phyloP scores from a whole-genome alignment of 129 eudicot genomes.

The Pseudognaphalium luteoalbum region DNA sequence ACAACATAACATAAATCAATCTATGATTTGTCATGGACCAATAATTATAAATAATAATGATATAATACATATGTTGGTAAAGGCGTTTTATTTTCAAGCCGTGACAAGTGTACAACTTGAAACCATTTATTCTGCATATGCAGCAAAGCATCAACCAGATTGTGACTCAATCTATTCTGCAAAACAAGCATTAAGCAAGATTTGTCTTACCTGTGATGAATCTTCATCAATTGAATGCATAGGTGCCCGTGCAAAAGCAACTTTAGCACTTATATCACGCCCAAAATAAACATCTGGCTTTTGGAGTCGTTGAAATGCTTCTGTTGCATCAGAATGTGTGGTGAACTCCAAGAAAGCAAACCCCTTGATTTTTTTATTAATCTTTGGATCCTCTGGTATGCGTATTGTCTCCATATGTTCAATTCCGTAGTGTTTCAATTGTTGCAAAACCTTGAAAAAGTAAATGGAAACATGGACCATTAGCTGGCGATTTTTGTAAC shows the following conservation, averaged over 20 bases:
- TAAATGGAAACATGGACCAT: slow-evolving; percentile 10
- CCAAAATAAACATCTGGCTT: slow-evolving; percentile 53
- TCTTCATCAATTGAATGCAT: slow-evolving; percentile 32
- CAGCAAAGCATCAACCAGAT: neutral
- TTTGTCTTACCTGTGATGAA: slow-evolving; percentile 30
- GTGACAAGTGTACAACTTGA: neutral
- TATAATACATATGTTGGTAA: neutral
- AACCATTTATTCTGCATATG: neutral
- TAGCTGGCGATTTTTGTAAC: slow-evolving; percentile 14
- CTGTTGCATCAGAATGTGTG: slow-evolving; percentile 45
- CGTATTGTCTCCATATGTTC: slow-evolving; percentile 33
- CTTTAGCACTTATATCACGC: slow-evolving; percentile 45
- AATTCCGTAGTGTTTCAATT: slow-evolving; percentile 39
- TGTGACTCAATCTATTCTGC: neutral
- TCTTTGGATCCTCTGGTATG: slow-evolving; percentile 35
- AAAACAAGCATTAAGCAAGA: neutral
- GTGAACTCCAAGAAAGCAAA: slow-evolving; percentile 45
- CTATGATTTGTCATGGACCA: neutral
- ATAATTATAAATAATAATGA: neutral
- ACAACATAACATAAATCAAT: neutral
- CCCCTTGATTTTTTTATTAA: slow-evolving; percentile 35
- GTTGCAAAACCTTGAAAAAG: slow-evolving; percentile 41
- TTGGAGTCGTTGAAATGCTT: slow-evolving; percentile 42
- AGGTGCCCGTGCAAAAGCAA: slow-evolving; percentile 37
- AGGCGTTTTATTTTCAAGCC: neutral